Evolutionary conservation across 306 rosid genomes (phyloP), one percentile per base, ranked within the genome.

Genomic region (Prunus mume): DNA sequence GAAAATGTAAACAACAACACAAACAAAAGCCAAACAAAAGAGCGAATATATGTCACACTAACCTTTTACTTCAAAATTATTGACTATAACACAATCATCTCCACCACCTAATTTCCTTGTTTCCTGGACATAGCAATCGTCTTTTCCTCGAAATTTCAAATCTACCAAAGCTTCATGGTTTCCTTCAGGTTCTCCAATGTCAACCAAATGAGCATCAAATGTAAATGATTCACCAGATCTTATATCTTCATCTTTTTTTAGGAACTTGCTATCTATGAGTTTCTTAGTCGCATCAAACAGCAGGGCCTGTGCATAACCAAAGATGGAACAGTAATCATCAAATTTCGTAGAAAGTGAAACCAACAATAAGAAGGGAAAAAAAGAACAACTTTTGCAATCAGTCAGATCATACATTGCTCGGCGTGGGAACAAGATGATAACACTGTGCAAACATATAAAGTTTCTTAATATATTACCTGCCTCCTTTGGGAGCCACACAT

Each of bases 181-280:
- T 66, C 82, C 86, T 73, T 82, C 86, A 57, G 82, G 86, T 72
- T 88, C 93, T 80, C 92, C 92, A 22, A 87, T 84, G 45, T 90
- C 88, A 75, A 88, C 87, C 78, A 90, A 81, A 90, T 92, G 91
- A 58, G 88, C 83, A 83, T 68, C 86, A 73, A 92, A 90, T 63
- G 78, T 25, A 52, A 88, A 69, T 55, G 88, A 81, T 77, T 81
- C 85, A 72, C 93, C 88, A 46, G 85, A 54, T 78, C 75, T 74
- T 85, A 92, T 69, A 69, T 80, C 84, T 84, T 87, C 96, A 71
- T 87, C 86, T 79, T 86, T 86, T 75, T 83, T 86, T 51, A 90
- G 81, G 75, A 88, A 88, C 88, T 89, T 83, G 62, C 85, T 85
- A 54, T 84, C 89, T 80, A 90, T 51, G 56, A 90, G 72, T 56